Base-by-base conservation (phyloP, 2,329 filamentous ascomycete genomes). In the Ilyonectria mors-panacis region DNA sequence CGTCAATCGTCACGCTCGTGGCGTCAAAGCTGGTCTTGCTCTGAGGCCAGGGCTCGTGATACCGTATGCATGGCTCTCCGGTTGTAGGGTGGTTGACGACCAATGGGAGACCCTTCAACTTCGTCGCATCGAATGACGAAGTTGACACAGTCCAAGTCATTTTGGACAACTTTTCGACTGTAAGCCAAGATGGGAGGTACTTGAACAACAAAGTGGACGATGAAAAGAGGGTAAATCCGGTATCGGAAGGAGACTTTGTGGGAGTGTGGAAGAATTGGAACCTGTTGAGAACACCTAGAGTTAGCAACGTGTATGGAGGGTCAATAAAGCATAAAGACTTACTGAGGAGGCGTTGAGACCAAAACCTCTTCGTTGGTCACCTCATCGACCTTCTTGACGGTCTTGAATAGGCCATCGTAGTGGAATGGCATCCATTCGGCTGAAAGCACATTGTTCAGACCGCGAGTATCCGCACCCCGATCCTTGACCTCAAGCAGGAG, bases 351-450 rank as follows among this genome's bases (percentile, higher is more conserved):
- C 4, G 73, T 79, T 0, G 85, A 81, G 2, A 84, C 74, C 1
- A 79, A 69, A n/a, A 77, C 77, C n/a, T 81, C 81, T 6, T 81
- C 79, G 0, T 83, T 85, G 1, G 81, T 44, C 3, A 39, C 75
- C 2, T 79, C 78, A 2, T 82, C 77, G 0, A 63, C 75, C 21
- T 80, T 73, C 58, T 84, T 84, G 10, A 81, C 79, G 0, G 85
- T 85, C 71, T 88, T 88, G 79, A 88, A 89, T 30, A 88, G 76
- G 0, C 87, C 87, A 56, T 89, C 87, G 42, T 84, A 89, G 69
- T 89, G 87, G 75, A 87, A 87, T 0, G 87, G 87, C 86, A 89
- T 88, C 67, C 84, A 84, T 65, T 88, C 86, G 2, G 82, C 81
- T 0, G 85, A 87, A 2, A 87, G 79, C 3, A 88, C 85, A 45